phyloP scores from a whole-genome alignment of 2,329 filamentous ascomycete species.

The Fusarium robinianum region DNA sequence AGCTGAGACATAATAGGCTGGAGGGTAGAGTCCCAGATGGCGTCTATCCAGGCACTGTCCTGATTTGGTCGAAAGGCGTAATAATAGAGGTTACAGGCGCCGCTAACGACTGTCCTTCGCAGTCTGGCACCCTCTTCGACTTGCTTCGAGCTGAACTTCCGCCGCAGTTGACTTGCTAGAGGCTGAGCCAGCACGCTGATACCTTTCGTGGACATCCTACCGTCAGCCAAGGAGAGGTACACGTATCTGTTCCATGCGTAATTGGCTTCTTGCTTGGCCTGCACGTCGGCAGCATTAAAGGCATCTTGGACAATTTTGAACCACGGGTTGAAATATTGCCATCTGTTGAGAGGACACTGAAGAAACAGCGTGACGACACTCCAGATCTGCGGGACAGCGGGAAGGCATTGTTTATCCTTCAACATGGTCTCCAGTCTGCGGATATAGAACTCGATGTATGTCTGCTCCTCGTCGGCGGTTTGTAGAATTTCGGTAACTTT shows the following conservation, averaged over 20 bases:
- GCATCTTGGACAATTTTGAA: constrained; percentile 78
- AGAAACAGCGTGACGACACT: constrained; percentile 79
- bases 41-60: constrained; percentile 67
- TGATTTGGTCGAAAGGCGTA: constrained; percentile 77
- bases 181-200: constrained; percentile 63
- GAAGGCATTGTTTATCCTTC: constrained; percentile 54
- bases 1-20: constrained; percentile 64
- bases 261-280: constrained; percentile 76
- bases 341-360: constrained; percentile 66
- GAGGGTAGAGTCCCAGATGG: constrained; percentile 79
- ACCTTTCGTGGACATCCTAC: constrained; percentile 53
- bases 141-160: constrained; percentile 62
- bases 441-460: constrained; percentile 71
- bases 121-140: constrained; percentile 56
- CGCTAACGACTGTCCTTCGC: constrained; percentile 63
- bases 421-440: constrained; percentile 71
- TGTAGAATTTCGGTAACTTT: constrained; percentile 68
- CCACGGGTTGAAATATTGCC: constrained; percentile 76
- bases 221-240: constrained; percentile 70
- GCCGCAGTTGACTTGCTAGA: constrained; percentile 68
- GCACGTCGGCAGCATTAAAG: constrained; percentile 77
- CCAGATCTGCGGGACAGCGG: constrained; percentile 86
- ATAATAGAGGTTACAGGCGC: constrained; percentile 80
- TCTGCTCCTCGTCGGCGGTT: constrained; percentile 54
- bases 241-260: constrained; percentile 85